Conservation (phyloP, 495 filamentous ascomycete species). For the Aspergillus ostianus region DNA sequence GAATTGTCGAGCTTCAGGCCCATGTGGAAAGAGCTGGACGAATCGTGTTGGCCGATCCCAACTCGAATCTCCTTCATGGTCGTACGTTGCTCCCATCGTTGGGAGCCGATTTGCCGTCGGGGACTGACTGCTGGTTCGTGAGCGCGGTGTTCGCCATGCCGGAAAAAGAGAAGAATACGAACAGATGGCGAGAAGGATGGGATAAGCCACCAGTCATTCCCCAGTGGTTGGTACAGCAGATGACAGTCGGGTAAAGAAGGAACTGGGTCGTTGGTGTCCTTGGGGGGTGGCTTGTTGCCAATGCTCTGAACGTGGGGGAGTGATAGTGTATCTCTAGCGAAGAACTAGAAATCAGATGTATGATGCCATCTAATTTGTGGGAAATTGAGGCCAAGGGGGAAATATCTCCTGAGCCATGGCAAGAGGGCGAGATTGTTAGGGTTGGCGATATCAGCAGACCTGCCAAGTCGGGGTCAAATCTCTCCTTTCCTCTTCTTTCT, state of each 20-base stretch:
- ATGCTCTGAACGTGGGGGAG: neutral
- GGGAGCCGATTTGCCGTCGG: slow-evolving; percentile 33
- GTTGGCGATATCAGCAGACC: neutral
- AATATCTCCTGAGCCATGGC: neutral
- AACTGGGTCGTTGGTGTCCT: neutral
- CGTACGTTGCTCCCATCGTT: slow-evolving; percentile 69
- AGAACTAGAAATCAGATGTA: neutral
- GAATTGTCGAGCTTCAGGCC: slow-evolving; percentile 59
- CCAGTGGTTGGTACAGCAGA: slow-evolving; percentile 44
- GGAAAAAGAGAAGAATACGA: slow-evolving; percentile 20
- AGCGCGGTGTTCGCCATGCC: slow-evolving; percentile 51
- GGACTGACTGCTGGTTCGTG: slow-evolving; percentile 44
- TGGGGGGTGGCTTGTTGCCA: neutral
- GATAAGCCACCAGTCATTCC: slow-evolving; percentile 51
- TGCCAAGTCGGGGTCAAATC: neutral
- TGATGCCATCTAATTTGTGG: neutral
- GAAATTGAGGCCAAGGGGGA: neutral
- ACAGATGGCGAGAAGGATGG: slow-evolving; percentile 43
- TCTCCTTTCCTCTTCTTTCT: neutral
- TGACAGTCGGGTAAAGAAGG: slow-evolving; percentile 32
- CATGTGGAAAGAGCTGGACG: slow-evolving; percentile 47
- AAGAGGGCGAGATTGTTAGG: neutral
- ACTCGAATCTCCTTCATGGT: slow-evolving; percentile 70
- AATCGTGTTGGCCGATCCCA: slow-evolving; percentile 71
- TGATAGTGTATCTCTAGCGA: neutral